Evolutionary conservation across 805 yeast species (phyloP), one percentile per base, ranked within the genome.

Genomic region (Tetrapisispora iriomotensis): DNA sequence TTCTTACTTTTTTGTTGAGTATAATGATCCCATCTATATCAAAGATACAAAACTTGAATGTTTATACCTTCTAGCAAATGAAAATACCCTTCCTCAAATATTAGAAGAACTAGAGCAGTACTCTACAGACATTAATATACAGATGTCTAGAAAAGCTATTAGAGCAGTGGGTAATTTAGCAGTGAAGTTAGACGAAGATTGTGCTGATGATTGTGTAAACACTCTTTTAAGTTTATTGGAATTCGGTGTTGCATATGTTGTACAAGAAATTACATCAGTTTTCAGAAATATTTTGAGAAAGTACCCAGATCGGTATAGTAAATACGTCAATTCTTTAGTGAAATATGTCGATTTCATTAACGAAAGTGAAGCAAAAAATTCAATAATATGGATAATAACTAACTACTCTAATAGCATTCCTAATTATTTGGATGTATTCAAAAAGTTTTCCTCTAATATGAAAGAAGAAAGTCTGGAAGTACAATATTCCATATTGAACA

Each of bases 131-230:
- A 78, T 84, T 12, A 96, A 88, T 58, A 72, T 79, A 19, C 81
- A 82, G 42, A 85, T 87, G 80, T 84, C 88, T 1, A 67, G 94
- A 40, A 83, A 86, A 51, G 87, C 96, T 0, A 77, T 90, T 3
- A 65, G 94, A 43, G 95, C 95, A 0, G 77, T 90, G 45, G 96
- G 96, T 2, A 84, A 87, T 52, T 64, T 90, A 17, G 94, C 96
- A 0, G 77, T 87, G 21, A 85, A 84, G 52, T 61, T 86, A 13
- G 77, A 75, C 20, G 58, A 58, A 8, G 44, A 45, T 8, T 76
- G 83, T 0, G 78, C 88, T 0, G 62, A 67, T 5, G 67, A 67
- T 19, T 84, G 94, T 58, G 80, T 84, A 3, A 70, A 71, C 6
- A 73, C 77, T 1, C 58, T 88, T 7, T 50, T 74, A 27, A 78